phyloP scores from a whole-genome alignment of 257 asterid species.

The Nicotiana otophora region DNA sequence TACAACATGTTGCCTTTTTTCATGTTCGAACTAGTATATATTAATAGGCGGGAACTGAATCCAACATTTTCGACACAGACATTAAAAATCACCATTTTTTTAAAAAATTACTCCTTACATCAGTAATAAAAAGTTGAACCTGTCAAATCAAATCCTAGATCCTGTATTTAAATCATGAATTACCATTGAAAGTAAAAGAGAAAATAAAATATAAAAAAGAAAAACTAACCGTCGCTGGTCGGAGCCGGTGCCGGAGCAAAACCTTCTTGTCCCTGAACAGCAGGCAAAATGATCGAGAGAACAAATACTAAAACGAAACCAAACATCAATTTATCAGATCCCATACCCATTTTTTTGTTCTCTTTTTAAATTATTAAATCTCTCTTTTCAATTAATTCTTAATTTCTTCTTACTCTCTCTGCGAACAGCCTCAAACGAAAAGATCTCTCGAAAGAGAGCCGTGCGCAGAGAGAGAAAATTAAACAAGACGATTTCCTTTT shows the following conservation, averaged over 20 bases:
- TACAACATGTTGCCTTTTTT: too few species aligned
- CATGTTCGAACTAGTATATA: too few species aligned
- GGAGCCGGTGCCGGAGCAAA: constrained; percentile 70
- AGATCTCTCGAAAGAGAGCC: background rate
- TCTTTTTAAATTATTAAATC: background rate
- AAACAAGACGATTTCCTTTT: background rate
- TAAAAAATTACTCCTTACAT: too few species aligned
- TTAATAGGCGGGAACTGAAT: too few species aligned
- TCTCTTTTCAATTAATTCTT: background rate
- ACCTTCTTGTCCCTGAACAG: constrained; percentile 39
- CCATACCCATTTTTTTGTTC: constrained; percentile 24
- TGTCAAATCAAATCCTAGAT: too few species aligned
- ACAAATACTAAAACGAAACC: constrained; percentile 19
- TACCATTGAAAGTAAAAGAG: too few species aligned
- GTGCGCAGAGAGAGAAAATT: background rate
- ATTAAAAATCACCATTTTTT: too few species aligned
- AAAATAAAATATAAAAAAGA: background rate
- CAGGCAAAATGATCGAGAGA: constrained; percentile 39
- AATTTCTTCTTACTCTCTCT: constrained; percentile 11
- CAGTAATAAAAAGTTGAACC: too few species aligned
- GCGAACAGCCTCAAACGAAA: constrained; percentile 7
- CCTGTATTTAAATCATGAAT: too few species aligned
- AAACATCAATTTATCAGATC: constrained; percentile 23
- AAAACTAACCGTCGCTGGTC: constrained; percentile 51
- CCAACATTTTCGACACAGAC: too few species aligned